Conservation (phyloP, 2,329 filamentous ascomycete species). For the Calonectria honghensis region DNA sequence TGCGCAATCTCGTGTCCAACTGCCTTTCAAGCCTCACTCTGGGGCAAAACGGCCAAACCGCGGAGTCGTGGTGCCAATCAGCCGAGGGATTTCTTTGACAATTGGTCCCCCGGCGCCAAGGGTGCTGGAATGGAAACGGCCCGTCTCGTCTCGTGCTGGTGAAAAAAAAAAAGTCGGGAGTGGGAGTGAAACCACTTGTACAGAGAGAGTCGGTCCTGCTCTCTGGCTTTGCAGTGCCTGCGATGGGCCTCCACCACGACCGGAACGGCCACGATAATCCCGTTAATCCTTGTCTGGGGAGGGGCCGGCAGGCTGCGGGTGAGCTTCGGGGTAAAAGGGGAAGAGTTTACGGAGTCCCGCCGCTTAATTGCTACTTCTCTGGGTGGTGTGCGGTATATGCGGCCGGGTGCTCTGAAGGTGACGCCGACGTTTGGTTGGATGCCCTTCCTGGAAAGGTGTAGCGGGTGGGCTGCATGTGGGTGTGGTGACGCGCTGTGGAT, state of each 20-base stretch:
- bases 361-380: slow-evolving; percentile 27
- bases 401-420: slow-evolving; percentile 26
- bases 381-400: slow-evolving; percentile 31
- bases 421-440: slow-evolving; percentile 27
- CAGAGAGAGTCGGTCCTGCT: slow-evolving; percentile 42
- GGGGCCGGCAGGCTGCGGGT: slow-evolving; percentile 31
- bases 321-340: slow-evolving; percentile 36
- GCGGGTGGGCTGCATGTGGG: slow-evolving; percentile 22
- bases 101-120: slow-evolving; percentile 32
- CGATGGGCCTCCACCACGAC: slow-evolving; percentile 33
- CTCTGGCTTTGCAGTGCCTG: slow-evolving; percentile 20
- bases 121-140: slow-evolving; percentile 34
- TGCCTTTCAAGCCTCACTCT: slow-evolving; percentile 28
- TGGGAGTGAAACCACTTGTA: slow-evolving; percentile 30
- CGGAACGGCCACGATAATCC: slow-evolving; percentile 40
- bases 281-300: slow-evolving; percentile 31
- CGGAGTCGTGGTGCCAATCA: slow-evolving; percentile 25
- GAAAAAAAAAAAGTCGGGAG: slow-evolving; percentile 24
- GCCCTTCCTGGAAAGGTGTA: slow-evolving; percentile 35
- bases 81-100: slow-evolving; percentile 31
- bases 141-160: slow-evolving; percentile 40
- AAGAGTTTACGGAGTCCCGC: slow-evolving; percentile 19
- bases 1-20: slow-evolving; percentile 29
- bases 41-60: slow-evolving; percentile 32
- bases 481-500: slow-evolving; percentile 26